phyloP scores from a whole-genome alignment of 2,329 filamentous ascomycete genomes.

The Venturia aucupariae region DNA sequence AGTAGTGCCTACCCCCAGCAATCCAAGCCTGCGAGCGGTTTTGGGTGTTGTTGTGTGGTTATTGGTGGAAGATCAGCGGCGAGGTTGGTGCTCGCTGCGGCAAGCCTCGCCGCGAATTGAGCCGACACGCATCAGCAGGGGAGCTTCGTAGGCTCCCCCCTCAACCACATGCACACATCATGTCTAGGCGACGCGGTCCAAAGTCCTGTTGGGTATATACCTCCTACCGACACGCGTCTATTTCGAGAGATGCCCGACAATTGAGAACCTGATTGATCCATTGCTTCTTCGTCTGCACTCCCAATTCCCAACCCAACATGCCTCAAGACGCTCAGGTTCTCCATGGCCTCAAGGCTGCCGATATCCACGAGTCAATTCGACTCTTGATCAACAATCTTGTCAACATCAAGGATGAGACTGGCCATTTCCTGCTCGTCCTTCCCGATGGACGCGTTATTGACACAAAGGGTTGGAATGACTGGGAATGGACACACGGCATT shows the following conservation, averaged over 20 bases:
- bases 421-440: constrained; percentile 62
- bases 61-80: constrained; percentile 6
- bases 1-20: background rate
- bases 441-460: constrained; percentile 68
- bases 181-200: background rate
- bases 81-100: constrained; percentile 2
- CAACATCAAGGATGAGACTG: constrained; percentile 67
- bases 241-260: background rate
- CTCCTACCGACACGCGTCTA: background rate
- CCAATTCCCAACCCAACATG: background rate
- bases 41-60: background rate
- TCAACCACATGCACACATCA: background rate
- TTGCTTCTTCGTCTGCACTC: background rate
- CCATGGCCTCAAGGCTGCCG: constrained; percentile 4
- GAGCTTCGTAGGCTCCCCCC: background rate
- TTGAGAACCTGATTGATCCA: background rate
- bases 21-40: background rate
- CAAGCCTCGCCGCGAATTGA: background rate
- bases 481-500: constrained; percentile 77
- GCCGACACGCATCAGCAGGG: background rate
- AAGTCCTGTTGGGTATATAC: constrained; percentile 5
- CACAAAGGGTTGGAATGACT: constrained; percentile 75
- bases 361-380: constrained; percentile 40
- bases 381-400: constrained; percentile 64
- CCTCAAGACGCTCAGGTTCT: constrained; percentile 7